Evolutionary conservation across 208 protist genomes (phyloP).

Genomic region (Strigomonas culicis): DNA sequence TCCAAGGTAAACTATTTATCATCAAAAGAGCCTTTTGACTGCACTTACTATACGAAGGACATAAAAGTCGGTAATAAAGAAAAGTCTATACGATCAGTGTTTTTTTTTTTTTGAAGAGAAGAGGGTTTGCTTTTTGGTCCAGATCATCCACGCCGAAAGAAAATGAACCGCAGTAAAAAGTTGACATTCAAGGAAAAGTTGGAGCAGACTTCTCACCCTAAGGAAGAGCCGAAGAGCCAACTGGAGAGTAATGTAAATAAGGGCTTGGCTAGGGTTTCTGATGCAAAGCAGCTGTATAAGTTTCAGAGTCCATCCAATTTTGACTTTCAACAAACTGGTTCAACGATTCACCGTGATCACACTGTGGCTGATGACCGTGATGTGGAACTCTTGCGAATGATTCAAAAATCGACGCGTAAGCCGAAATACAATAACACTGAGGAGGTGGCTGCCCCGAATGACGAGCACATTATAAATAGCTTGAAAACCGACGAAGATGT

Average conservation of each 20-base stretch:
- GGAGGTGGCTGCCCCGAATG: conserved; percentile 77
- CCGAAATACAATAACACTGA: conserved; percentile 40
- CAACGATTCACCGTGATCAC: conserved; percentile 9
- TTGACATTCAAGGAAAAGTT: conserved; percentile 38
- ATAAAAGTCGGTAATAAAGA: no score
- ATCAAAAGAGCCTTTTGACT: no score
- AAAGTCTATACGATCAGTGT: neutral
- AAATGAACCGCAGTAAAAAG: conserved; percentile 11
- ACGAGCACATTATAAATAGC: conserved; percentile 63
- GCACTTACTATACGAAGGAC: no score
- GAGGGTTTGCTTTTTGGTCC: no score
- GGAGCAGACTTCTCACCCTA: conserved; percentile 41
- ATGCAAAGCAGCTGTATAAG: conserved; percentile 66
- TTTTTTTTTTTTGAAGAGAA: conserved; percentile 5
- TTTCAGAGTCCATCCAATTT: conserved; percentile 77
- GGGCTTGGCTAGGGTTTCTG: conserved; percentile 43
- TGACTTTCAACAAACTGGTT: conserved; percentile 28
- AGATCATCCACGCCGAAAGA: neutral
- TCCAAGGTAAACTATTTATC: no score
- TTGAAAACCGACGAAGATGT: conserved; percentile 91
- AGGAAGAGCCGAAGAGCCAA: conserved; percentile 36
- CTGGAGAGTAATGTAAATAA: conserved; percentile 76
- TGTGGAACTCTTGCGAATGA: conserved; percentile 75
- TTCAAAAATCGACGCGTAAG: conserved; percentile 71
- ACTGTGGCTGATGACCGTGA: conserved; percentile 51